Percentiles rank a stretch among this genome's conserved stretches.
These are phyloP conservation scores for Leucosporidium scottii DNA, from an alignment of 768 basidiomycete genomes.

Conservation along the genomic window DNA sequence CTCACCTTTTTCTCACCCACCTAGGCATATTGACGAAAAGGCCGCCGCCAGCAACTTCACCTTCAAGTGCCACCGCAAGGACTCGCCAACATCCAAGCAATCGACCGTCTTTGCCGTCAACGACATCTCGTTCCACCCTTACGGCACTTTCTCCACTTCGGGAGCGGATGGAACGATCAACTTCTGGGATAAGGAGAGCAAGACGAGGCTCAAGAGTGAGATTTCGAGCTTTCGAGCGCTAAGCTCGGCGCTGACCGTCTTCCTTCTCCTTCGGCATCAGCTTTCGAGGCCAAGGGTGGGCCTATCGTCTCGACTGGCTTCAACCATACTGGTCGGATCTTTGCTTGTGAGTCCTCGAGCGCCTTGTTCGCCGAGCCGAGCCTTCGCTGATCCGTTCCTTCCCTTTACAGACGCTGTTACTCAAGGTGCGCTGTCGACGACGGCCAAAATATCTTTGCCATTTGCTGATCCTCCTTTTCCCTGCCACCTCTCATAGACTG, in stretches of 20 bases:
- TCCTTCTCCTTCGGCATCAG: neutral
- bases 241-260: neutral
- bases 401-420: too few relatives aligned
- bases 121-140: slow-evolving; percentile 74
- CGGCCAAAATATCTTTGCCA: neutral
- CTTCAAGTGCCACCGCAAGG: slow-evolving; percentile 70
- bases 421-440: neutral
- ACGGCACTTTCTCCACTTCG: slow-evolving; percentile 52
- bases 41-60: slow-evolving; percentile 58
- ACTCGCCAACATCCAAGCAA: slow-evolving; percentile 53
- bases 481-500: slow-evolving; percentile 45
- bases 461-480: neutral
- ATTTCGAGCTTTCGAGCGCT: neutral
- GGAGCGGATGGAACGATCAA: neutral
- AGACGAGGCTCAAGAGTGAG: neutral
- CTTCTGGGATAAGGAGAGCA: neutral
- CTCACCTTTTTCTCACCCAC: too few relatives aligned
- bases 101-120: slow-evolving; percentile 71
- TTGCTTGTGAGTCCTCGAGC: too few relatives aligned
- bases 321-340: neutral
- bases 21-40: too few relatives aligned
- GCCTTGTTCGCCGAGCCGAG: neutral
- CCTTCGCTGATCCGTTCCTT: neutral
- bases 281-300: neutral
- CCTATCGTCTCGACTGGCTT: neutral